phyloP scores from a whole-genome alignment of 345 rosid species.

The Geranium brycei region DNA sequence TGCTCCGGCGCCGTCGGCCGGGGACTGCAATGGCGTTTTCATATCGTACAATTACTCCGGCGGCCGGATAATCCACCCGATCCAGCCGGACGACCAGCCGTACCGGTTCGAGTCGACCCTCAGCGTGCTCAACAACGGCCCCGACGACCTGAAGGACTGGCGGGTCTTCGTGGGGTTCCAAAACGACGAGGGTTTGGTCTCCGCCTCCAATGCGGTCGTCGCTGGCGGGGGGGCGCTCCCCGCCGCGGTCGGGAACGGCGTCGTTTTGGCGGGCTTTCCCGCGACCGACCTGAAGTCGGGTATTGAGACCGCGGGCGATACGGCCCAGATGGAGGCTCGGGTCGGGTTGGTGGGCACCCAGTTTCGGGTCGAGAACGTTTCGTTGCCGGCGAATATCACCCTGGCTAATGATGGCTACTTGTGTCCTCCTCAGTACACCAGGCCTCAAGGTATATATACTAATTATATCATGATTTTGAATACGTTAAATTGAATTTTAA shows the following conservation, averaged over 20 bases:
- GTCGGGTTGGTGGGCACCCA: slow-evolving; percentile 31
- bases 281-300: slow-evolving; percentile 33
- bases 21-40: slow-evolving; percentile 24
- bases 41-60: slow-evolving; percentile 24
- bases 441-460: background rate
- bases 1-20: slow-evolving; percentile 7
- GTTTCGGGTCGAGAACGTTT: slow-evolving; percentile 17
- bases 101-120: slow-evolving; percentile 29
- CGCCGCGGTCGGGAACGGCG: slow-evolving; percentile 35
- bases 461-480: too few relatives aligned
- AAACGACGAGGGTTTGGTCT: slow-evolving; percentile 27
- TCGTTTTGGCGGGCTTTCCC: slow-evolving; percentile 28
- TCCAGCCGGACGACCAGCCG: slow-evolving; percentile 22
- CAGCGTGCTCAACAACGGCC: slow-evolving; percentile 28
- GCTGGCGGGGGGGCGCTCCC: slow-evolving; percentile 26
- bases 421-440: slow-evolving; percentile 19
- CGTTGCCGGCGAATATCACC: slow-evolving; percentile 29
- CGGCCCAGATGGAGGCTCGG: slow-evolving; percentile 14
- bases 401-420: slow-evolving; percentile 31
- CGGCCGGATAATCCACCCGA: slow-evolving; percentile 19
- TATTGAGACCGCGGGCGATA: slow-evolving; percentile 38
- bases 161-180: slow-evolving; percentile 33
- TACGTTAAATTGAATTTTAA: too few relatives aligned
- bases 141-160: slow-evolving; percentile 34
- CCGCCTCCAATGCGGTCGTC: slow-evolving; percentile 21